Evolutionary conservation across 2,329 filamentous ascomycete genomes (phyloP).

Genomic region (Fusarium avenaceum): DNA sequence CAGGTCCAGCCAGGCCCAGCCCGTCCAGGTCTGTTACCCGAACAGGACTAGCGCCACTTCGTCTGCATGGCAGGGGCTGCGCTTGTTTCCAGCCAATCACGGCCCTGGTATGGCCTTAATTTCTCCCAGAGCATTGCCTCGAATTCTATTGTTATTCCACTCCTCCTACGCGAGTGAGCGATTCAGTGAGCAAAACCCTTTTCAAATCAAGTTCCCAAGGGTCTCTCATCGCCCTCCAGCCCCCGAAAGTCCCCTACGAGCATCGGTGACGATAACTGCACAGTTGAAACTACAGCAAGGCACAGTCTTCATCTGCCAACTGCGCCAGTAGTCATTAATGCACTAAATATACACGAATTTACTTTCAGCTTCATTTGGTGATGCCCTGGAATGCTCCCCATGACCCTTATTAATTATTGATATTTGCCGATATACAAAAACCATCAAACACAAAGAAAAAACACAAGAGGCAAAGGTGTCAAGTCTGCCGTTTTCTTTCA

Average conservation of each 20-base stretch:
- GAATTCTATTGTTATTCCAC: conserved; percentile 32
- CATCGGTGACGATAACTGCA: conserved; percentile 15
- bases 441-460: not conserved
- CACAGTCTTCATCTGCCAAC: conserved; percentile 8
- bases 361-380: conserved; percentile 30
- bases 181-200: conserved; percentile 37
- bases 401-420: conserved; percentile 19
- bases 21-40: conserved; percentile 27
- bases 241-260: conserved; percentile 16
- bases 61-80: conserved; percentile 17
- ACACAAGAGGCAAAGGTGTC: not conserved
- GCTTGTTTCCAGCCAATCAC: conserved; percentile 28
- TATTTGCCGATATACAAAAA: not conserved
- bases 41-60: conserved; percentile 35
- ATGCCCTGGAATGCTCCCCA: conserved; percentile 22
- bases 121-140: conserved; percentile 33
- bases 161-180: conserved; percentile 36
- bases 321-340: conserved; percentile 6
- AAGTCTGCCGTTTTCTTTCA: not conserved
- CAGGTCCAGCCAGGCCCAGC: conserved; percentile 11
- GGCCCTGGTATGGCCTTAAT: conserved; percentile 8
- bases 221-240: conserved; percentile 22
- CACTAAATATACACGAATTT: conserved; percentile 14
- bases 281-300: not conserved
- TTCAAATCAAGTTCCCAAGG: conserved; percentile 31